A percentile compares a stretch with the other conserved stretches of the same genome.
Conservation (phyloP, 2,329 filamentous ascomycete genomes). For the Alternaria incomplexa region DNA sequence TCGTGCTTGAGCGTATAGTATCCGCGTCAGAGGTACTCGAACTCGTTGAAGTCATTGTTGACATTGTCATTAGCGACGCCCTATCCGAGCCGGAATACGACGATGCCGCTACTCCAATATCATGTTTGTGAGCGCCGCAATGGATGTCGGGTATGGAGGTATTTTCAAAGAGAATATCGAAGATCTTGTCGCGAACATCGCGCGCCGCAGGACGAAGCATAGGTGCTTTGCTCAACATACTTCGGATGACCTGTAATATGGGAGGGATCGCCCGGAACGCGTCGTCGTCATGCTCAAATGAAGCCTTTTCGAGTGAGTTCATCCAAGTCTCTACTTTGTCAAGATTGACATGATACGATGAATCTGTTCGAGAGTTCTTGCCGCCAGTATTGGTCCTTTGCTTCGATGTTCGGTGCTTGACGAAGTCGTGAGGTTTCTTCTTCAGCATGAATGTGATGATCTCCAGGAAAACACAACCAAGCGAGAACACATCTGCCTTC, state of each 20-base stretch:
- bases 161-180: conserved; percentile 38
- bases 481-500: conserved; percentile 72
- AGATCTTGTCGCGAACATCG: conserved; percentile 49
- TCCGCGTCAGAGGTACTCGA: conserved; percentile 35
- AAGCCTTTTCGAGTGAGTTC: conserved; percentile 65
- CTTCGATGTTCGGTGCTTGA: conserved; percentile 69
- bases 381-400: conserved; percentile 58
- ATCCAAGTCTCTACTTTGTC: conserved; percentile 75
- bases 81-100: conserved; percentile 35
- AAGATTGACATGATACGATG: conserved; percentile 75
- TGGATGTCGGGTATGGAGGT: conserved; percentile 44
- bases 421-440: conserved; percentile 69
- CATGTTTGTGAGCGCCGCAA: conserved; percentile 43
- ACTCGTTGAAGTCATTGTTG: conserved; percentile 36
- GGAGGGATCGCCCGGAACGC: conserved; percentile 50
- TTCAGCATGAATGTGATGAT: conserved; percentile 73
- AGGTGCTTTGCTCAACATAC: conserved; percentile 52
- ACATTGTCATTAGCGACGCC: conserved; percentile 36
- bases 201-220: conserved; percentile 49
- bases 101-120: conserved; percentile 31
- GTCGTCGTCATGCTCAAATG: conserved; percentile 47
- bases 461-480: conserved; percentile 76
- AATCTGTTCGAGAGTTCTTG: conserved; percentile 66
- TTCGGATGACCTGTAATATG: conserved; percentile 49
- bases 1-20: conserved; percentile 36